Conservation (phyloP, 257 asterid genomes). For the Mitragyna speciosa region DNA sequence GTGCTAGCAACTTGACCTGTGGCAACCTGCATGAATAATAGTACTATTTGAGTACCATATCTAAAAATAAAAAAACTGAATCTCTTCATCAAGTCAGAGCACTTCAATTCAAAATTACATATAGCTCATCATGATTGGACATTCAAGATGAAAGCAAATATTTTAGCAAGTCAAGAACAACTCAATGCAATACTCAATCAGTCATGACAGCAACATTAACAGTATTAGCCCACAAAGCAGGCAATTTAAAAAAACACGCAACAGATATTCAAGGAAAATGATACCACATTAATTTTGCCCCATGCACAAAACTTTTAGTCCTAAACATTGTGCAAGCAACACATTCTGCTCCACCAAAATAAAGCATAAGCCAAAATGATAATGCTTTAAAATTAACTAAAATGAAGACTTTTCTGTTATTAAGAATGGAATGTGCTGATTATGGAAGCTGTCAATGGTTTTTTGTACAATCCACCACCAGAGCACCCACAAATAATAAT, state of each 20-base stretch:
- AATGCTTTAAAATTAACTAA: neutral
- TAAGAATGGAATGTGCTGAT: neutral
- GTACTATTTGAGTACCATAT: neutral
- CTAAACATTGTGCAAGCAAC: neutral
- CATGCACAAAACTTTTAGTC: neutral
- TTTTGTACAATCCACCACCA: neutral
- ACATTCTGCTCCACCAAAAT: neutral
- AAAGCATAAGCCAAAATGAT: neutral
- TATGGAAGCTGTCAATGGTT: neutral
- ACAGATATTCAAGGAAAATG: neutral
- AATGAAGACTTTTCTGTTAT: neutral
- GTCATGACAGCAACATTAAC: neutral
- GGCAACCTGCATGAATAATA: conserved; percentile 55
- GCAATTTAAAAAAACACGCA: neutral
- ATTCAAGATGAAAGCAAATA: too few species aligned
- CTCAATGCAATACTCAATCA: neutral
- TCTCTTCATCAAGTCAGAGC: neutral
- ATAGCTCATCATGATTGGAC: neutral
- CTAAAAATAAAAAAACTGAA: neutral
- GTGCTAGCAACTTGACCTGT: conserved; percentile 96
- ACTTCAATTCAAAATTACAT: neutral
- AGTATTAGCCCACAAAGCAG: too few species aligned
- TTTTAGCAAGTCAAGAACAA: conserved; percentile 1
- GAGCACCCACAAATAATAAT: neutral
- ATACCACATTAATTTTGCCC: neutral